Conservation (phyloP, 2,329 filamentous ascomycete genomes). For the Dothideomycetes sp. region DNA sequence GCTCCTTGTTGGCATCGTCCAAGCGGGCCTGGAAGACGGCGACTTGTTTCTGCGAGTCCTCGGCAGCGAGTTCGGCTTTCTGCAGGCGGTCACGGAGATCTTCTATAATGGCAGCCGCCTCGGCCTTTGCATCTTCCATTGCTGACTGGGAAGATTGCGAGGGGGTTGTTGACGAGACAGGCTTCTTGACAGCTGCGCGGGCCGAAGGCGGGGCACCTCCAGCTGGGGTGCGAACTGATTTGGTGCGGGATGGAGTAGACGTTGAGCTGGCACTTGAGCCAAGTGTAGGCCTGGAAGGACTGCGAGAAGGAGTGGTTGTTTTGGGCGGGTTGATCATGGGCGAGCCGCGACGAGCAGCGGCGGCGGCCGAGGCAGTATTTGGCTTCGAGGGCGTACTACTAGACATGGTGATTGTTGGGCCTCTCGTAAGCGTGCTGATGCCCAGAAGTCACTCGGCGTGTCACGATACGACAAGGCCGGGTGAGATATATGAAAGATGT, state of each 20-base stretch:
- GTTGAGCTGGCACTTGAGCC: slow-evolving; percentile 3
- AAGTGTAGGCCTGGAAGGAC: slow-evolving; percentile 11
- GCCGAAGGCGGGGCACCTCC: slow-evolving; percentile 59
- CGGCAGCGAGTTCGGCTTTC: slow-evolving; percentile 59
- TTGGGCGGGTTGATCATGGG: slow-evolving; percentile 11
- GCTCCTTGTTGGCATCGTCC: slow-evolving; percentile 75
- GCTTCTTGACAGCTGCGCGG: slow-evolving; percentile 58
- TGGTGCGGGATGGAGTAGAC: slow-evolving; percentile 31
- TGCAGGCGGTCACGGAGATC: slow-evolving; percentile 76
- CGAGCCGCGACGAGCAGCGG: slow-evolving; percentile 15
- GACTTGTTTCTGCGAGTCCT: slow-evolving; percentile 69
- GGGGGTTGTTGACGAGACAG: slow-evolving; percentile 19
- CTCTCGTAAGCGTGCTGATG: slow-evolving; percentile 9
- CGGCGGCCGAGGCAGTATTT: slow-evolving; percentile 10
- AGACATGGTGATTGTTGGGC: slow-evolving; percentile 16
- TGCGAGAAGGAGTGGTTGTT: slow-evolving; percentile 12
- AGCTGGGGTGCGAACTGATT: slow-evolving; percentile 48
- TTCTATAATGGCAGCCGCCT: slow-evolving; percentile 68
- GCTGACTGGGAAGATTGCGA: slow-evolving; percentile 16
- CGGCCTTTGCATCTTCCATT: slow-evolving; percentile 63
- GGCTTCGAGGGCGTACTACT: slow-evolving; percentile 14
- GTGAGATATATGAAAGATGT: no score
- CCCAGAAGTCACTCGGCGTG: slow-evolving; percentile 1
- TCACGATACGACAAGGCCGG: neutral
- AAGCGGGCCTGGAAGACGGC: slow-evolving; percentile 77